phyloP scores from a whole-genome alignment of 1,284 basidiomycete genomes.

The Cutaneotrichosporon arboriforme region DNA sequence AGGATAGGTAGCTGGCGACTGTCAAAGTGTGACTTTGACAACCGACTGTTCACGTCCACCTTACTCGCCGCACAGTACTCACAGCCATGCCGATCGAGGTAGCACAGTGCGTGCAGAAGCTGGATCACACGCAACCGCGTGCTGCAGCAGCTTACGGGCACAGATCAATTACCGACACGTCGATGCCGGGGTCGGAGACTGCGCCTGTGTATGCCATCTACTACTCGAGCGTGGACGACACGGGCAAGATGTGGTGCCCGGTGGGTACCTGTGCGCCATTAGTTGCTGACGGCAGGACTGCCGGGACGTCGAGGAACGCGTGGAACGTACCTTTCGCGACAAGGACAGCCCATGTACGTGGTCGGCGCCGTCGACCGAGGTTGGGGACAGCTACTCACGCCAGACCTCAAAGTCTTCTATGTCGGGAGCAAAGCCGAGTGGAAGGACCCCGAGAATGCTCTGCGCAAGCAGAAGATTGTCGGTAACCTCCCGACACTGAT shows the following conservation, averaged over 20 bases:
- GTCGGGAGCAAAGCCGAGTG: conserved; percentile 68
- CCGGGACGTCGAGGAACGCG: conserved; percentile 57
- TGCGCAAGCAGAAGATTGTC: conserved; percentile 57
- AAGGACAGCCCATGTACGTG: conserved; percentile 53
- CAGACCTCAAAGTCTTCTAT: conserved; percentile 61
- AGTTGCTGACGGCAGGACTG: conserved; percentile 60
- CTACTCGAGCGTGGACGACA: conserved; percentile 41
- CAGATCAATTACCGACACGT: too few species aligned
- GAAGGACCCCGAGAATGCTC: conserved; percentile 60
- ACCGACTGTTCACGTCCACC: too few species aligned
- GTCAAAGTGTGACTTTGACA: too few species aligned
- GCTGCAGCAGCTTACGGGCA: too few species aligned
- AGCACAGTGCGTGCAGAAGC: too few species aligned
- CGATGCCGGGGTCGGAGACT: too few species aligned
- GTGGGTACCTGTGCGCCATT: too few species aligned
- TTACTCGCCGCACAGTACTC: too few species aligned
- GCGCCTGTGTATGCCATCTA: conserved; percentile 37
- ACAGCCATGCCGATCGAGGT: too few species aligned
- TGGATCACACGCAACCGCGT: too few species aligned
- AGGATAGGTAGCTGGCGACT: too few species aligned
- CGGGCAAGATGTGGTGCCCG: conserved; percentile 50
- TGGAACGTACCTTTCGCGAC: conserved; percentile 57
- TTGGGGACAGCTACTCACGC: not conserved
- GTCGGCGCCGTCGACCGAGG: too few species aligned
- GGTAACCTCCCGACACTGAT: conserved; percentile 71